Conservation (phyloP, 2,329 filamentous ascomycete species). For the Penicillium frequentans region DNA sequence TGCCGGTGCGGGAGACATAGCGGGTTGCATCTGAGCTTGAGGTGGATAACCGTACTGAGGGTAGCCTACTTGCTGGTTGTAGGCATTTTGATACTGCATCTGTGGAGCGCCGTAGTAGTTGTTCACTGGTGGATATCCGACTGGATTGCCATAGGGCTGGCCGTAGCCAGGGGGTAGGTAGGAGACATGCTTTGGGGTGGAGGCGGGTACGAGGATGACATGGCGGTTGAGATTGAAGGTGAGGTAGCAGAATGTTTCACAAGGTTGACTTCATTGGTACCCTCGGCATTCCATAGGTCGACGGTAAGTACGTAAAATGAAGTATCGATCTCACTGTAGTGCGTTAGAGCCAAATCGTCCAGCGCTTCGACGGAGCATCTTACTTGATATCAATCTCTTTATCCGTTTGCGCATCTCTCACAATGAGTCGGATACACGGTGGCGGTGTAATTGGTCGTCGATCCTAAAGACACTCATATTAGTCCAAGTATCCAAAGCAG, state of each 20-base stretch:
- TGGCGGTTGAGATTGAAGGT: conserved; percentile 79
- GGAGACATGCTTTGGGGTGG: conserved; percentile 40
- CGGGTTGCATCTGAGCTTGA: conserved; percentile 35
- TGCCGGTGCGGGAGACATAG: conserved; percentile 37
- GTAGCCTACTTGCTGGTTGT: conserved; percentile 32
- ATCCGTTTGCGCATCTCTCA: conserved; percentile 71
- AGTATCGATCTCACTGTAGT: conserved; percentile 65
- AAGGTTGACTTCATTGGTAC: conserved; percentile 64
- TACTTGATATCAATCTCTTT: conserved; percentile 84
- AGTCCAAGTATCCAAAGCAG: not conserved
- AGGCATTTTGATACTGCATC: conserved; percentile 36
- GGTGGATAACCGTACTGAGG: conserved; percentile 32
- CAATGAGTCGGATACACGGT: conserved; percentile 81
- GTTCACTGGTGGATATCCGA: conserved; percentile 37
- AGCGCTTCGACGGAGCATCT: conserved; percentile 30
- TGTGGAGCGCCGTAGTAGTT: conserved; percentile 38
- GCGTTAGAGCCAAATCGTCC: conserved; percentile 10
- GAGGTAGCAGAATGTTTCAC: conserved; percentile 65
- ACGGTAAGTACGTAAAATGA: conserved; percentile 69
- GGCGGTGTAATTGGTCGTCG: conserved; percentile 93
- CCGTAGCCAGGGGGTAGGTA: conserved; percentile 37
- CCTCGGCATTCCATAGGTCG: conserved; percentile 66
- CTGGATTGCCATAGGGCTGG: conserved; percentile 43
- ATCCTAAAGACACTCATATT: conserved; percentile 58
- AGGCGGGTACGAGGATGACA: conserved; percentile 71